These are phyloP conservation scores for Nakazawaea laoshanensis DNA, from an alignment of 805 yeast genomes.

Conservation along the genomic window DNA sequence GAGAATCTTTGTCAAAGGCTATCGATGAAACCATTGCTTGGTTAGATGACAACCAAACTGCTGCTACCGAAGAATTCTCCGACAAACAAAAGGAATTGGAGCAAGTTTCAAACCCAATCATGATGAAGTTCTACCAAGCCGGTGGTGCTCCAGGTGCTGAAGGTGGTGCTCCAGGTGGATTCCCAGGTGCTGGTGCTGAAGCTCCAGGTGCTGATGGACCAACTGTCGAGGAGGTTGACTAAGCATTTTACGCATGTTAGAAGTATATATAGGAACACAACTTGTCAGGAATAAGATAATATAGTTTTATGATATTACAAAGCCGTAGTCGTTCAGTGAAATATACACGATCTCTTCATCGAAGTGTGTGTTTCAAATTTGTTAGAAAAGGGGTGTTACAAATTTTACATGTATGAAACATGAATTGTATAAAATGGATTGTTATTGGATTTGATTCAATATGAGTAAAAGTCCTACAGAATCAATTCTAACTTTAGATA, in stretches of 20 bases:
- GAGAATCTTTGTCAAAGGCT: slow-evolving; percentile 62
- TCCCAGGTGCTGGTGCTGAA: slow-evolving; percentile 57
- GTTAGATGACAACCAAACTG: slow-evolving; percentile 92
- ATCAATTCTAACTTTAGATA: too few relatives aligned
- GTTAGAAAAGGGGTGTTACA: too few relatives aligned
- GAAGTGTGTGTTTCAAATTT: too few relatives aligned
- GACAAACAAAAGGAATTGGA: slow-evolving; percentile 96
- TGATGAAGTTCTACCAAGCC: slow-evolving; percentile 93
- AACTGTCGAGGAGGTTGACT: slow-evolving; percentile 68
- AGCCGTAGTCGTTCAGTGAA: too few relatives aligned
- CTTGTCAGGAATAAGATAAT: too few relatives aligned
- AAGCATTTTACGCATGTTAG: slow-evolving; percentile 17
- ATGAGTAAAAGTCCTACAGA: too few relatives aligned
- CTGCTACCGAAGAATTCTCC: slow-evolving; percentile 83
- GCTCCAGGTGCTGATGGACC: slow-evolving; percentile 39
- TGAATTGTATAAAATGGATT: too few relatives aligned
- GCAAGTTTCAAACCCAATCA: slow-evolving; percentile 91
- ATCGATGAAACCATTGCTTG: slow-evolving; percentile 81
- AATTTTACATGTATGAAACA: too few relatives aligned
- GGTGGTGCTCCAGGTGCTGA: slow-evolving; percentile 78
- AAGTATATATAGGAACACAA: too few relatives aligned
- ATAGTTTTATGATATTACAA: too few relatives aligned
- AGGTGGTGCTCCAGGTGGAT: slow-evolving; percentile 49
- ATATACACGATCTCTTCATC: too few relatives aligned
- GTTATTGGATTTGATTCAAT: too few relatives aligned